Base-by-base conservation (phyloP, 306 rosid genomes). In the Hippophae tibetana region DNA sequence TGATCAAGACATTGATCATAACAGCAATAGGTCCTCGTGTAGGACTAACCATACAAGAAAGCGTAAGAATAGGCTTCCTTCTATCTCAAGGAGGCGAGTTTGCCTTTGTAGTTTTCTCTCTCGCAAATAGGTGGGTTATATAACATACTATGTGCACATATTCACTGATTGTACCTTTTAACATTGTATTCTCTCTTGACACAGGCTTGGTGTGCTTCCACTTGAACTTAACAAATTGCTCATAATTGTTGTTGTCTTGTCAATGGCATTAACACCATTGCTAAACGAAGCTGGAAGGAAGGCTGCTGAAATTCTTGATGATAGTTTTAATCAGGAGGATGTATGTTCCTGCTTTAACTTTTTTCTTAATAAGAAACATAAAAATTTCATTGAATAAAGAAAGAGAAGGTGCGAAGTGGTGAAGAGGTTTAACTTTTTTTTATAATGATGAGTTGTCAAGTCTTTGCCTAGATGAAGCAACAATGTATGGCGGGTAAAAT, bases 11-110 rank as follows among this genome's bases (percentile, higher is more conserved):
- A 27, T 59, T 88, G 79, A 93, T 93, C 70, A 93, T 88, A 74
- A 88, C 95, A 50, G 97, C 94, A 10, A 84, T 93, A 58, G 99
- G 99, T 67, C 99, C 95, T 62, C 97, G 95, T 73, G 99, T 93
- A 66, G 99, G 99, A 14, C 89, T 93, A 63, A 69, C 85, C 53
- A 58, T 84, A 62, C 93, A 86, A 76, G 99, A 93, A 79, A 88
- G 99, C 79, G 92, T 93, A 64, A 84, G 99, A 85, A 88, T 93
- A 71, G 99, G 99, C 45, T 78, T 93, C 61, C 97, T 93, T 59
- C 82, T 93, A 60, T 93, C 99, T 61, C 99, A 93, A 77, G 99
- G 99, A 74, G 99, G 99, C 43, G 96, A 92, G 77, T 92, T 85
- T 71, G 97, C 81, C 49, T 92, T 92, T 77, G 99, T 93, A 9